Percentiles rank a stretch among this genome's conserved stretches.
phyloP scores from a whole-genome alignment of 805 yeast genomes.

The Tetrapisispora taiwanensis region DNA sequence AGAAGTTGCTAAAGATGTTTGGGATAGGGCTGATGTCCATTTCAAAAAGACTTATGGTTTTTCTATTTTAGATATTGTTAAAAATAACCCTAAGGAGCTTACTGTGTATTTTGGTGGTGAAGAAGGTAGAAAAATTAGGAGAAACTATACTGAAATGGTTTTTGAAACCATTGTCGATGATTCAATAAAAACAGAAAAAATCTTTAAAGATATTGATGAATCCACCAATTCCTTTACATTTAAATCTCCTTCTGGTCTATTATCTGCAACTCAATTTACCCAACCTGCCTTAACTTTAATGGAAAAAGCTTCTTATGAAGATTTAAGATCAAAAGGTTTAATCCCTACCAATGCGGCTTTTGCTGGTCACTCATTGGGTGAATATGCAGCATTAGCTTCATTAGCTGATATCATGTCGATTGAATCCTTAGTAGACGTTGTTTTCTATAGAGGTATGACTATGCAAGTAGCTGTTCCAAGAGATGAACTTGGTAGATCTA shows the following conservation, averaged over 20 bases:
- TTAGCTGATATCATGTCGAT: conserved; percentile 98
- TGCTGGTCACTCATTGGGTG: conserved; percentile 99
- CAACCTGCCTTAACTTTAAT: conserved; percentile 98
- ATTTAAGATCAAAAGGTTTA: conserved; percentile 89
- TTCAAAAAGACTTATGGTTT: conserved; percentile 91
- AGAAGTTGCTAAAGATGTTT: conserved; percentile 84
- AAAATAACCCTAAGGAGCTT: conserved; percentile 88
- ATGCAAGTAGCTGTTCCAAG: conserved; percentile 99
- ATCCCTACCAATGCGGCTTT: conserved; percentile 88
- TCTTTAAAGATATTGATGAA: conserved; percentile 83
- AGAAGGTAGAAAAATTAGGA: conserved; percentile 88
- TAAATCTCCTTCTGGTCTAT: conserved; percentile 85
- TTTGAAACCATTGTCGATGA: conserved; percentile 91
- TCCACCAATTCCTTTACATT: conserved; percentile 78
- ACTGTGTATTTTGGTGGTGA: conserved; percentile 98
- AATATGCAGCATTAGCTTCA: conserved; percentile 94
- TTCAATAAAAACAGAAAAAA: conserved; percentile 77
- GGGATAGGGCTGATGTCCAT: conserved; percentile 97
- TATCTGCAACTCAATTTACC: conserved; percentile 97
- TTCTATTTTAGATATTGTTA: conserved; percentile 91
- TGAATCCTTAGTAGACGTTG: conserved; percentile 93
- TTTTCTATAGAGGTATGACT: conserved; percentile 99
- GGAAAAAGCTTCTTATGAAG: conserved; percentile 99
- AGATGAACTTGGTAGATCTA: conserved; percentile 88
- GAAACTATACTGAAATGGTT: conserved; percentile 93